These are phyloP conservation scores for Mycosphaerella arachidis DNA, from an alignment of 2,329 filamentous ascomycete species.

Conservation along the genomic window DNA sequence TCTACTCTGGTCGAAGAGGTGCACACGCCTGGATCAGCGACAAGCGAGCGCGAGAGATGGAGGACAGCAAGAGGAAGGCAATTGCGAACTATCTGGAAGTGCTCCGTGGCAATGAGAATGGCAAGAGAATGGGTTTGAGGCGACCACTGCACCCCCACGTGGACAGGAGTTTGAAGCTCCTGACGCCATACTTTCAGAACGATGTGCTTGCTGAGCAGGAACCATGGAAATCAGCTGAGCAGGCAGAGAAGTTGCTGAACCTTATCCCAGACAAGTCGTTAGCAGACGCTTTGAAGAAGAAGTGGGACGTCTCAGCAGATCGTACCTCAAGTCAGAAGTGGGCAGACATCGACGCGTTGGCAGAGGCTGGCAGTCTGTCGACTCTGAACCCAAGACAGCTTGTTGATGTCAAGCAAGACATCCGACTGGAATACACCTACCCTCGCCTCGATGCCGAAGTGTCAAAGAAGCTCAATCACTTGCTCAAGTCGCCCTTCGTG, in stretches of 20 bases:
- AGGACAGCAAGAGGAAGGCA: conserved; percentile 78
- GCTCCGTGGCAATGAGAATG: conserved; percentile 78
- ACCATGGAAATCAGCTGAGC: conserved; percentile 69
- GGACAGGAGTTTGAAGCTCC: conserved; percentile 74
- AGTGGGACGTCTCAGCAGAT: conserved; percentile 81
- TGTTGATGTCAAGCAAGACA: conserved; percentile 87
- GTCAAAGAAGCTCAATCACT: conserved; percentile 94
- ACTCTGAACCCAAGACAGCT: conserved; percentile 54
- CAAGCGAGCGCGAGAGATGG: conserved; percentile 73
- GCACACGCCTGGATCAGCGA: conserved; percentile 99
- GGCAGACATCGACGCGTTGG: conserved; percentile 85
- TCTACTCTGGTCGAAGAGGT: conserved; percentile 94
- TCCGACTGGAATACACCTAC: conserved; percentile 96
- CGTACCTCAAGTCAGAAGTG: conserved; percentile 78
- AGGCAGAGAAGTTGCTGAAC: conserved; percentile 72
- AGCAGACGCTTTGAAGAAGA: conserved; percentile 73
- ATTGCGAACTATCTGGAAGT: conserved; percentile 88
- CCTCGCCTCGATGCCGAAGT: conserved; percentile 95
- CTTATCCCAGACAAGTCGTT: conserved; percentile 77
- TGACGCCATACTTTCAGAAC: conserved; percentile 77
- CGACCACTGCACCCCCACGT: conserved; percentile 88
- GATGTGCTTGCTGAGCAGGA: conserved; percentile 82
- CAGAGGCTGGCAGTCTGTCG: conserved; percentile 73
- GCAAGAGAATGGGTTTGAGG: conserved; percentile 76
- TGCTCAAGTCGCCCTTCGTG: conserved; percentile 95